These are phyloP conservation scores for Phyllosticta paracitricarpa DNA, from an alignment of 2,329 filamentous ascomycete genomes.

Conservation along the genomic window DNA sequence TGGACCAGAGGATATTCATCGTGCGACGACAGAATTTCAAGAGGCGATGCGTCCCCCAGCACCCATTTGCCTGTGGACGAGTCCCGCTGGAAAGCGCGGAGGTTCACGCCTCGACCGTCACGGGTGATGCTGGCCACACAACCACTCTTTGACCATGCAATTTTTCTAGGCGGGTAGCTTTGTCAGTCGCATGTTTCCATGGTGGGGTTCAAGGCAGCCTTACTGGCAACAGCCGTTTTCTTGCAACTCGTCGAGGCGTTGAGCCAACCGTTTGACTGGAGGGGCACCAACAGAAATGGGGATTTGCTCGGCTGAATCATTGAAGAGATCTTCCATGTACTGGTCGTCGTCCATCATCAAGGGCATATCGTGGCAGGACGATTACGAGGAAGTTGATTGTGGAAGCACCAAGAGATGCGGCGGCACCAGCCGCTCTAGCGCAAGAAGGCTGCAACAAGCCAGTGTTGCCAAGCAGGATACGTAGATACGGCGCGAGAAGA, in stretches of 20 bases:
- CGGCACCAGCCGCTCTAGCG: not conserved
- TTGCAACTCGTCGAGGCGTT: slow-evolving; percentile 67
- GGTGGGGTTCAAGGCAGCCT: slow-evolving; percentile 20
- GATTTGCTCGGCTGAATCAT: slow-evolving; percentile 44
- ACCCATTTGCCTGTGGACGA: slow-evolving; percentile 63
- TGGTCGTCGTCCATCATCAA: slow-evolving; percentile 45
- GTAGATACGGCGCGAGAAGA: not conserved
- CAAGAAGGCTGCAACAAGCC: not conserved
- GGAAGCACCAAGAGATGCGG: not conserved
- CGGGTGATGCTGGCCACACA: slow-evolving; percentile 72
- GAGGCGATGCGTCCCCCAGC: slow-evolving; percentile 60
- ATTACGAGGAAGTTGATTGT: not conserved
- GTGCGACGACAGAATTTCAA: slow-evolving; percentile 52
- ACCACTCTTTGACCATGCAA: slow-evolving; percentile 82
- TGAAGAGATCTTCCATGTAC: slow-evolving; percentile 45
- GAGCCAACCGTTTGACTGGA: slow-evolving; percentile 56
- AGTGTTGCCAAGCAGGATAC: too few relatives aligned
- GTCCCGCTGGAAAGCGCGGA: slow-evolving; percentile 62
- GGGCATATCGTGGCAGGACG: slow-evolving; percentile 21
- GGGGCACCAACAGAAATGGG: slow-evolving; percentile 44
- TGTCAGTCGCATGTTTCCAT: not conserved
- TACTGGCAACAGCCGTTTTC: slow-evolving; percentile 73
- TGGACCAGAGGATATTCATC: slow-evolving; percentile 63
- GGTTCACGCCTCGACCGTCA: slow-evolving; percentile 59
- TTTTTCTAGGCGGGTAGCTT: slow-evolving; percentile 43